Base-by-base conservation (phyloP, 257 asterid genomes). In the Gentiana macrophylla region DNA sequence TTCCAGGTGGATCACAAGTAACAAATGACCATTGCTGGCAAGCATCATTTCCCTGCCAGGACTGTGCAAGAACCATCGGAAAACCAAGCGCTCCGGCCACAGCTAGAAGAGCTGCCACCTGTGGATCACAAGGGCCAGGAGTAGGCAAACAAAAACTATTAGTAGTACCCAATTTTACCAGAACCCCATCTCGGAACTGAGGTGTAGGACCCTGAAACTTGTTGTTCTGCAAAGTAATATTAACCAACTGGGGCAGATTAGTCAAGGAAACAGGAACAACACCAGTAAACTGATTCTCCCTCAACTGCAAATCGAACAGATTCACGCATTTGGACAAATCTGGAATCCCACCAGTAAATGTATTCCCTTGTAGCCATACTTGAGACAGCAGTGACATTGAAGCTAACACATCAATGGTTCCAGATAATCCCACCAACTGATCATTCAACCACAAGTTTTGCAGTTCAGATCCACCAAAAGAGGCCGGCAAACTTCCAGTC, bases 101-200 rank as follows among this genome's bases (percentile, higher is more conserved):
- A 46, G 67, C 86, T 51, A 91, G 92, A 56, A 91, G 98, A 4
- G 70, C 59, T 36, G 74, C 72, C 49, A 87, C 96, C 68, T 87
- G 96, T 2, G 80, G 86, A 74, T 91, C 96, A 61, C 96, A 91
- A 32, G 89, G 87, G 33, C 95, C 92, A 0, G 94, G 91, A 41
- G 52, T 57, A 3, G 60, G 61, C 56, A 59, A 68, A 56, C 96
- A 91, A 24, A 87, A 91, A 69, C 86, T 76, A 65, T 91, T 87
- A 1, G 85, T 79, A 33, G 56, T 50, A 53, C 76, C 80, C 35
- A 84, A 15, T 0, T 33, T 56, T 0, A 51, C 64, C 1, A 36
- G 0, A 13, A 87, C 90, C 5, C 63, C 60, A 37, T 4, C 32
- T 0, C 59, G 43, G 62, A 91, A 84, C 50, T 62, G 59, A 37